Evolutionary conservation across 1,284 basidiomycete genomes (phyloP).

Genomic region (Heimioporus punctisporus): DNA sequence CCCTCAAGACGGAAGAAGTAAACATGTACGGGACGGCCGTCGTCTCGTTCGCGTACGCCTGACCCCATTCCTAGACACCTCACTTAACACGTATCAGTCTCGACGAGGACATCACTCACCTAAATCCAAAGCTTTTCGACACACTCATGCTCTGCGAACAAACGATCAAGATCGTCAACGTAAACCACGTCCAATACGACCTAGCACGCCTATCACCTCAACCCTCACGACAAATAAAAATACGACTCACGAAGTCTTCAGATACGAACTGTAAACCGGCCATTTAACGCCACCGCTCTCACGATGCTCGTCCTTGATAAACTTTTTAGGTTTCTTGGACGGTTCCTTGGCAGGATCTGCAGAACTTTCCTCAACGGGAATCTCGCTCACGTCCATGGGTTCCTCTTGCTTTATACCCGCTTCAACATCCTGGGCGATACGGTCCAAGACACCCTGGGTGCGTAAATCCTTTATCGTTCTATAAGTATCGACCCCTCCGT

Average conservation of each 20-base stretch:
- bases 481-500: conserved; percentile 59
- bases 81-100: background rate
- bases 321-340: conserved; percentile 47
- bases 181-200: conserved; percentile 53
- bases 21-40: conserved; percentile 20
- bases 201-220: conserved; percentile 25
- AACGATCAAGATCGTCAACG: conserved; percentile 37
- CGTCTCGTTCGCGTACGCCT: conserved; percentile 38
- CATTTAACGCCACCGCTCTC: conserved; percentile 66
- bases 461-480: conserved; percentile 55
- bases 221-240: background rate
- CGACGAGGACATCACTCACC: conserved; percentile 8
- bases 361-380: conserved; percentile 15
- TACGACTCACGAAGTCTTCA: conserved; percentile 50
- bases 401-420: conserved; percentile 25
- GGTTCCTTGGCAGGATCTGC: conserved; percentile 9
- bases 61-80: conserved; percentile 43
- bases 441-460: conserved; percentile 47
- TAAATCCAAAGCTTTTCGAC: conserved; percentile 59
- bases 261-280: conserved; percentile 65
- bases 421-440: conserved; percentile 40
- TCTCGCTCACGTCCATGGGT: conserved; percentile 13
- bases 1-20: conserved; percentile 27
- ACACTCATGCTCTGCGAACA: conserved; percentile 39
- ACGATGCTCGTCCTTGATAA: conserved; percentile 59